Percentiles rank a stretch among this genome's conserved stretches.
Conservation (phyloP, 441 rosid genomes). For the Arabidopsis lyrata region DNA sequence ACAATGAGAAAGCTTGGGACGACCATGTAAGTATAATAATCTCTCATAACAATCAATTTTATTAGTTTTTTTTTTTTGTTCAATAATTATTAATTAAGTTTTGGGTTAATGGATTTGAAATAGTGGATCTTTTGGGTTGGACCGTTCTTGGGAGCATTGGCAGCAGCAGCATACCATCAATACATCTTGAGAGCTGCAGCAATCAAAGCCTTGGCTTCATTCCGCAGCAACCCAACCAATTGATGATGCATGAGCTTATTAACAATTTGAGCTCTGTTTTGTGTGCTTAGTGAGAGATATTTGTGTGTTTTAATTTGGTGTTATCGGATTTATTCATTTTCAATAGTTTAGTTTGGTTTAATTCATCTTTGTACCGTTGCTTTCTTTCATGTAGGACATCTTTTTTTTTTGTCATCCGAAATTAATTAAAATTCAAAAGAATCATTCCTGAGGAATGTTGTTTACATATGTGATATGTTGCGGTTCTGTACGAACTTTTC, state of each 20-base stretch:
- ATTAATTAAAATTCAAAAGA: too few relatives aligned
- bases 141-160: constrained; percentile 61
- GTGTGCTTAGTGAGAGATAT: constrained; percentile 18
- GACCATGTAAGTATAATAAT: constrained; percentile 58
- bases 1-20: constrained; percentile 66
- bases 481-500: too few relatives aligned
- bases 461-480: too few relatives aligned
- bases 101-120: constrained; percentile 1
- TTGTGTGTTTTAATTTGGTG: constrained; percentile 18
- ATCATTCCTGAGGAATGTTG: too few relatives aligned
- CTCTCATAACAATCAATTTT: constrained; percentile 1
- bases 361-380: constrained; percentile 3
- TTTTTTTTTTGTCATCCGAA: too few relatives aligned
- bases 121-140: constrained; percentile 78
- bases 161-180: constrained; percentile 64
- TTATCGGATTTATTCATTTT: neutral
- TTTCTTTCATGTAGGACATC: too few relatives aligned
- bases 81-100: neutral
- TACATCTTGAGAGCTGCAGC: constrained; percentile 62
- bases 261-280: neutral
- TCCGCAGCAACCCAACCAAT: constrained; percentile 58
- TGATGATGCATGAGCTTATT: constrained; percentile 38
- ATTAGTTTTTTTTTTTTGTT: neutral
- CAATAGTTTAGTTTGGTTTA: constrained; percentile 1
- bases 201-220: constrained; percentile 63